Evolutionary conservation across 2,329 filamentous ascomycete species (phyloP).

Genomic region (Dryadomyces sulphureus): DNA sequence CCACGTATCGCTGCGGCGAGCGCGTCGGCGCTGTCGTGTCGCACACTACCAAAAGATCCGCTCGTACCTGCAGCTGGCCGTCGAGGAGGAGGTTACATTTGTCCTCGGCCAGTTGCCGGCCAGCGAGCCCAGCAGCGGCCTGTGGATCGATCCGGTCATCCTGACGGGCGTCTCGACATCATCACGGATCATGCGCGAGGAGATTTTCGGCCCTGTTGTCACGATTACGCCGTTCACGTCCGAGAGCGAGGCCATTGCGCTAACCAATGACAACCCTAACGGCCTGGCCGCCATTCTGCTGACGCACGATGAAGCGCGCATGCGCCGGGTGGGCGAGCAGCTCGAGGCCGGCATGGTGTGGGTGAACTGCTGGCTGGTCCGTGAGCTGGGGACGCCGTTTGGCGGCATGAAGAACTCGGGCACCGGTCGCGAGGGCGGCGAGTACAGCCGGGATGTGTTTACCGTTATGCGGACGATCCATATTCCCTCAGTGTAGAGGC

Average conservation of each 20-base stretch:
- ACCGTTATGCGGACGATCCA: slow-evolving; percentile 20
- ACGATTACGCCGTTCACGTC: slow-evolving; percentile 19
- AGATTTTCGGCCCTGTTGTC: slow-evolving; percentile 22
- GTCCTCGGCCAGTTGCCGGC: slow-evolving; percentile 32
- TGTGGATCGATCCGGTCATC: slow-evolving; percentile 20
- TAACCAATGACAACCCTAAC: slow-evolving; percentile 33
- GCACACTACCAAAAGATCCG: slow-evolving; percentile 54
- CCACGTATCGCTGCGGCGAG: slow-evolving; percentile 46
- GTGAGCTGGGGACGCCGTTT: slow-evolving; percentile 36
- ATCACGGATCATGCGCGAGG: slow-evolving; percentile 20
- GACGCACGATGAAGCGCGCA: slow-evolving; percentile 34
- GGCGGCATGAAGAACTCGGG: slow-evolving; percentile 22
- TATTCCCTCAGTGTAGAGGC: too few species aligned
- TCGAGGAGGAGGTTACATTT: slow-evolving; percentile 48
- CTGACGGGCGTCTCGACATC: slow-evolving; percentile 19
- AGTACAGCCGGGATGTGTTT: slow-evolving; percentile 19
- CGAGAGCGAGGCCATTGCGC: slow-evolving; percentile 20
- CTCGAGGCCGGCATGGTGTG: slow-evolving; percentile 40
- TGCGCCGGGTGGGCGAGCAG: slow-evolving; percentile 31
- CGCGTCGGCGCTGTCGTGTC: slow-evolving; percentile 49
- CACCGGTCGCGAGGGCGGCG: slow-evolving; percentile 18
- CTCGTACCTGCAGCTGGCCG: slow-evolving; percentile 49
- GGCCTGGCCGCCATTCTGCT: slow-evolving; percentile 43
- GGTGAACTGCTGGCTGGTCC: slow-evolving; percentile 27
- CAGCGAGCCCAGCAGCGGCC: slow-evolving; percentile 32